A percentile compares a stretch with the other conserved stretches of the same genome.
phyloP scores from a whole-genome alignment of 2,329 filamentous ascomycete genomes.

The Thelonectria discophora region DNA sequence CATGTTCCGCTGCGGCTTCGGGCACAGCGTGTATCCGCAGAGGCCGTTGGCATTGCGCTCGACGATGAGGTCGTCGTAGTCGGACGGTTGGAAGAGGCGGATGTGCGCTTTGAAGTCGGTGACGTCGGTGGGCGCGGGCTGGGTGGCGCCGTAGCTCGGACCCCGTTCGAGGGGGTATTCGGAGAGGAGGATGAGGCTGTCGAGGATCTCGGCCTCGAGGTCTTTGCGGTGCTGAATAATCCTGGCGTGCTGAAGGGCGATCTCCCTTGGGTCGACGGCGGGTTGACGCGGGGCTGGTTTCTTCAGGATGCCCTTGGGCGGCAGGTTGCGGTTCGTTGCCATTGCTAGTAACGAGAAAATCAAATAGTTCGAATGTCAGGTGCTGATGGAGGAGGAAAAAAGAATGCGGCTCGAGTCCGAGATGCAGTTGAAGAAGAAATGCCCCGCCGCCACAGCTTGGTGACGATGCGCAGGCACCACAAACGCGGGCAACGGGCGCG shows the following conservation, averaged over 20 bases:
- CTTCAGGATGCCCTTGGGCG: conserved; percentile 68
- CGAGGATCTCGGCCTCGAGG: conserved; percentile 76
- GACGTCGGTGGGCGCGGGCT: conserved; percentile 66
- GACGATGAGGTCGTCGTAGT: conserved; percentile 88
- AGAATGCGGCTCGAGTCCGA: background rate
- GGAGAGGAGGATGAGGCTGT: conserved; percentile 75
- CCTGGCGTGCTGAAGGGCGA: conserved; percentile 83
- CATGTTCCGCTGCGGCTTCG: conserved; percentile 66
- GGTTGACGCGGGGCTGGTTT: conserved; percentile 51
- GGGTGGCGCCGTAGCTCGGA: conserved; percentile 53
- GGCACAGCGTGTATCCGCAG: conserved; percentile 88
- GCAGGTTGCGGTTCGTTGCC: conserved; percentile 45
- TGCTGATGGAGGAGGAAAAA: conserved; percentile 10
- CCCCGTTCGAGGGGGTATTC: conserved; percentile 58
- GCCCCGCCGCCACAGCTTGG: conserved; percentile 24
- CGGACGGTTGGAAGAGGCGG: conserved; percentile 79
- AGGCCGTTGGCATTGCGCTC: conserved; percentile 85
- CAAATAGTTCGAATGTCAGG: background rate
- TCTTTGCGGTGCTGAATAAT: conserved; percentile 85
- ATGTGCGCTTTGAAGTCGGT: conserved; percentile 72
- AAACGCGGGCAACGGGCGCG: background rate
- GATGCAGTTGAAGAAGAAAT: conserved; percentile 10
- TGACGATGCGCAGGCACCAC: conserved; percentile 7
- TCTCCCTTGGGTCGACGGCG: conserved; percentile 58
- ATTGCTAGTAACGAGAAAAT: conserved; percentile 32